These are phyloP conservation scores for Solanum pennellii DNA, from an alignment of 257 asterid genomes.

Conservation along the genomic window DNA sequence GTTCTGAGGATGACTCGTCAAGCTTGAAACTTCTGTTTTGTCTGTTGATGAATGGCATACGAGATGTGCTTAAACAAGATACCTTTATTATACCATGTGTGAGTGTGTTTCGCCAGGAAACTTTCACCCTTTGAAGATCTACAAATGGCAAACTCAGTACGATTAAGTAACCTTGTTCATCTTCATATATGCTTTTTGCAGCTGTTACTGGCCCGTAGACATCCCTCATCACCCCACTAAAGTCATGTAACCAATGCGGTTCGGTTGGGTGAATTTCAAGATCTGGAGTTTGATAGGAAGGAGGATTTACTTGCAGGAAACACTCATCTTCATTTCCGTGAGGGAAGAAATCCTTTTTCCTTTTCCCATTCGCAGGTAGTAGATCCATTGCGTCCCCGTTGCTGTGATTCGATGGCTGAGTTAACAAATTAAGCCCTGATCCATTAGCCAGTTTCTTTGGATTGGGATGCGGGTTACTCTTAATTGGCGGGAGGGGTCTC, in stretches of 20 bases:
- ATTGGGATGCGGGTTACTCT: conserved; percentile 29
- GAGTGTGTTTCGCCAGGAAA: conserved; percentile 79
- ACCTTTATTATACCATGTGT: conserved; percentile 74
- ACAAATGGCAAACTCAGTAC: conserved; percentile 77
- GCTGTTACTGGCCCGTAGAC: conserved; percentile 78
- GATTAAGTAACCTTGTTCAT: conserved; percentile 57
- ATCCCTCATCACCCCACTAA: conserved; percentile 61
- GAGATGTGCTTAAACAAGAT: conserved; percentile 62
- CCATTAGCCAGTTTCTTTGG: conserved; percentile 59
- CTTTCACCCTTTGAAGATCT: conserved; percentile 78
- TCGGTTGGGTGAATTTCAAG: conserved; percentile 37
- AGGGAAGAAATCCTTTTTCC: conserved; percentile 54
- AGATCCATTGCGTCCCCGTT: conserved; percentile 48
- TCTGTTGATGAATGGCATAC: conserved; percentile 59
- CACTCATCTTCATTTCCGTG: conserved; percentile 40
- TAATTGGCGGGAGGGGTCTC: conserved; percentile 31
- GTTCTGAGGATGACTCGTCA: conserved; percentile 55
- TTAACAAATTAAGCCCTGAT: conserved; percentile 52
- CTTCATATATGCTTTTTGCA: conserved; percentile 75
- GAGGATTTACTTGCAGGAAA: conserved; percentile 26
- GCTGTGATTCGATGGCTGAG: conserved; percentile 42
- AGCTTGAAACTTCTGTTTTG: conserved; percentile 78
- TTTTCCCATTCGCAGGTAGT: conserved; percentile 40
- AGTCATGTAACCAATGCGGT: conserved; percentile 61
- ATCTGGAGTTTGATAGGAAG: conserved; percentile 39